Evolutionary conservation across 1,284 basidiomycete genomes (phyloP).

Genomic region (Trametes versicolor): DNA sequence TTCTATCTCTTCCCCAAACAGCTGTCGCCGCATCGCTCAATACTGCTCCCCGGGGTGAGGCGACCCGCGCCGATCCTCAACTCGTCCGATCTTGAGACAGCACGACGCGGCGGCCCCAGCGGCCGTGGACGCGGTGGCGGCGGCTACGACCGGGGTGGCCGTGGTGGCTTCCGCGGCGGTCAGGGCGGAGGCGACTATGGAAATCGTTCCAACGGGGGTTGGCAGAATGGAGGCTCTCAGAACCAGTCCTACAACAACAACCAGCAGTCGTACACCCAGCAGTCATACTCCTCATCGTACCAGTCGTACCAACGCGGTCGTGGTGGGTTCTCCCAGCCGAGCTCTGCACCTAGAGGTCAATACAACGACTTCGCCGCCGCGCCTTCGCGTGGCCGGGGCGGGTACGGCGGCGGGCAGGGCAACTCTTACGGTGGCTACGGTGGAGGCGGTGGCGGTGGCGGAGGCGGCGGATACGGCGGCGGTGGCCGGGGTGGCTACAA

Average conservation of each 20-base stretch:
- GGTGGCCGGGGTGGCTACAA: constrained; percentile 35
- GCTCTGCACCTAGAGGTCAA: constrained; percentile 19
- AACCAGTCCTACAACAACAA: constrained; percentile 29
- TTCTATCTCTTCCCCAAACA: constrained; percentile 93
- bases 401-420: constrained; percentile 22
- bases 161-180: constrained; percentile 31
- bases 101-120: constrained; percentile 54
- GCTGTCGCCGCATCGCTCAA: constrained; percentile 84
- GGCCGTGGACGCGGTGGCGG: constrained; percentile 47
- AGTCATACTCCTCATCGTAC: constrained; percentile 21
- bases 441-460: constrained; percentile 41
- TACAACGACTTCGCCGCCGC: constrained; percentile 34
- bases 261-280: constrained; percentile 23
- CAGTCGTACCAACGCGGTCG: constrained; percentile 30
- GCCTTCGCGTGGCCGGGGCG: constrained; percentile 31
- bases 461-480: constrained; percentile 43
- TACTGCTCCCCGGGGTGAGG: constrained; percentile 82
- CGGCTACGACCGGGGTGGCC: constrained; percentile 31
- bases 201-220: constrained; percentile 31
- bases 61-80: constrained; percentile 72
- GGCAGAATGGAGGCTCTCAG: constrained; percentile 30
- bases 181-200: constrained; percentile 31
- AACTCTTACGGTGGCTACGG: constrained; percentile 28
- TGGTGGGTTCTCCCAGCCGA: constrained; percentile 29
- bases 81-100: constrained; percentile 78